A percentile compares a stretch with the other conserved stretches of the same genome.
Conservation (phyloP, 2,329 filamentous ascomycete genomes). For the Penicillium janthinellum region DNA sequence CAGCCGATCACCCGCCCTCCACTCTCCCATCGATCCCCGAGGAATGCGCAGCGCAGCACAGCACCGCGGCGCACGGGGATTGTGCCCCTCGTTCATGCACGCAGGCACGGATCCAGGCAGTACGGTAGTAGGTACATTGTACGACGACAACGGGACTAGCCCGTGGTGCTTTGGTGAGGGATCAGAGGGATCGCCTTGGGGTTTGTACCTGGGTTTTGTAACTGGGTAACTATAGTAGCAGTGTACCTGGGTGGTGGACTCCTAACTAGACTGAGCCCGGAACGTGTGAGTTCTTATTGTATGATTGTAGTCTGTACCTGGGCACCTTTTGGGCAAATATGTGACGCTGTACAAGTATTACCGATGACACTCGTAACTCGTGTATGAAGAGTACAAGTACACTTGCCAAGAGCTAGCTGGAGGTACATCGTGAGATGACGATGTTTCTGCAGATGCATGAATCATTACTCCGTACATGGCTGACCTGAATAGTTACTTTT, state of each 20-base stretch:
- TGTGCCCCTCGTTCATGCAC: slow-evolving; percentile 26
- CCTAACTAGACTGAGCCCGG: no score
- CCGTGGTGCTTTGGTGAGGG: slow-evolving; percentile 2
- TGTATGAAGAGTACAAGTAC: background rate
- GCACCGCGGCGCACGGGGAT: background rate
- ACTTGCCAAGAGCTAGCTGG: background rate
- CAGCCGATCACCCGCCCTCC: slow-evolving; percentile 15
- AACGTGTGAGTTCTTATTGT: background rate
- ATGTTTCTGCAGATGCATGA: background rate
- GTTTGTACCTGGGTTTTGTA: background rate
- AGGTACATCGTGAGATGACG: background rate
- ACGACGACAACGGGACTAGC: background rate
- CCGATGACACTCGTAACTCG: background rate
- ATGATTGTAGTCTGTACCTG: background rate
- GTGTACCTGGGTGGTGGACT: no score
- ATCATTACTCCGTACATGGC: background rate
- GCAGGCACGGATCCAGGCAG: slow-evolving; percentile 16
- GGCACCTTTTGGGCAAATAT: background rate
- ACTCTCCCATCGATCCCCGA: background rate
- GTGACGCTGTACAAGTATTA: background rate
- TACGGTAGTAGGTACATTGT: background rate
- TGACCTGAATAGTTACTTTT: background rate
- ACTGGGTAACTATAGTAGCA: background rate
- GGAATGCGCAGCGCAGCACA: slow-evolving; percentile 13
- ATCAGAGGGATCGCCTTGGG: slow-evolving; percentile 10